Base-by-base conservation (phyloP, 2,329 filamentous ascomycete genomes). In the Fusarium sp. region DNA sequence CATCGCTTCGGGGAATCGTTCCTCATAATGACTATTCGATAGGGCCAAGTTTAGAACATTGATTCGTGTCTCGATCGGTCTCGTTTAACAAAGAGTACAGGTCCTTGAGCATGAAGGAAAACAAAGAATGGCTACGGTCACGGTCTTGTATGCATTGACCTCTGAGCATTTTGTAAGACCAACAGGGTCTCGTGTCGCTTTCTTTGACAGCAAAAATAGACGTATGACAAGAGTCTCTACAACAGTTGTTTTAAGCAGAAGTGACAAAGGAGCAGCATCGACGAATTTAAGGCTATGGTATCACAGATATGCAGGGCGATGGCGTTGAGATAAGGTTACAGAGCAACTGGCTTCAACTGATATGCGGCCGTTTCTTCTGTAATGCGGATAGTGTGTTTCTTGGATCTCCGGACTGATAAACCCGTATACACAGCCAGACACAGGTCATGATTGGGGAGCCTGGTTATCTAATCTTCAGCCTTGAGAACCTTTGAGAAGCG, bases 391-490 rank as follows among this genome's bases (percentile, higher is more conserved):
- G 69, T 68, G 72, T 63, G 72, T 63, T 67, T 65, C 57, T 58
- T 76, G 60, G 51, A 73, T 77, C 74, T 75, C 65, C 70, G 63
- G 56, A 55, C 74, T 73, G 72, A 77, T 75, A 77, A 67, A 70
- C 69, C 58, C 42, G 15, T 28, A 55, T 69, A 72, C 58, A 65
- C 47, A 54, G 67, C 74, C 56, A 70, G 50, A 60, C 59, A 50
- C 59, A 69, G 53, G 66, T 69, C 53, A 68, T 77, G 75, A 77
- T 78, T 78, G 75, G 75, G 72, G 74, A 78, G 63, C 61, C 20
- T 18, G 47, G 62, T 53, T 77, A 77, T 77, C 75, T 77, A 78
- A 78, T 77, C 75, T 78, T 50, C 48, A 70, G 67, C 63, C 64
- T 75, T 63, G 59, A 68, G 44, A 54, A 69, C 63, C 65, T 75